Conservation (phyloP, 805 yeast genomes). For the Metschnikowia amazonensis region DNA sequence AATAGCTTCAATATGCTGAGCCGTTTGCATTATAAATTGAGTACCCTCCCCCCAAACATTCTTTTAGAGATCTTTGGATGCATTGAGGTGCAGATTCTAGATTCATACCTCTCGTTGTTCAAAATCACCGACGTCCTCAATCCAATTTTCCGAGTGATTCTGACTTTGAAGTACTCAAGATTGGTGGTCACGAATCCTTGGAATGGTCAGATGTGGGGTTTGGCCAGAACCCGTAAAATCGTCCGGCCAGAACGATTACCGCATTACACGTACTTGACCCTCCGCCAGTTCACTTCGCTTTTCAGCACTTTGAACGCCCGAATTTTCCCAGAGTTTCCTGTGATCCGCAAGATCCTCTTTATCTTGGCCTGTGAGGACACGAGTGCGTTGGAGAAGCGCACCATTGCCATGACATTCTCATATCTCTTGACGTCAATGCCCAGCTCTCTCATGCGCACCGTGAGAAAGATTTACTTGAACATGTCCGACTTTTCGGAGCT, state of each 20-base stretch:
- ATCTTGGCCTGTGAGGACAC: constrained; percentile 5
- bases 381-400: neutral
- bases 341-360: constrained; percentile 1
- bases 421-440: constrained; percentile 5
- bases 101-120: neutral
- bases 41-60: neutral
- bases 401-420: neutral
- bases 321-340: constrained; percentile 5
- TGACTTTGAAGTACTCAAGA: constrained; percentile 6
- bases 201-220: constrained; percentile 5
- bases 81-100: constrained; percentile 1
- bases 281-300: constrained; percentile 4
- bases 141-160: constrained; percentile 5
- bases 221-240: constrained; percentile 6
- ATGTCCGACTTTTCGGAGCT: neutral
- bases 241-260: constrained; percentile 4
- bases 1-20: constrained; percentile 3
- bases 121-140: neutral
- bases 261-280: constrained; percentile 1
- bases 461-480: constrained; percentile 3
- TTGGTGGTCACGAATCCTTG: constrained; percentile 8
- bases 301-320: neutral
- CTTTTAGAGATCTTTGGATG: constrained; percentile 4
- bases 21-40: neutral
- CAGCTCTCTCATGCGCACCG: neutral